Conservation (phyloP, 495 filamentous ascomycete genomes). For the Penicillium tannophilum region DNA sequence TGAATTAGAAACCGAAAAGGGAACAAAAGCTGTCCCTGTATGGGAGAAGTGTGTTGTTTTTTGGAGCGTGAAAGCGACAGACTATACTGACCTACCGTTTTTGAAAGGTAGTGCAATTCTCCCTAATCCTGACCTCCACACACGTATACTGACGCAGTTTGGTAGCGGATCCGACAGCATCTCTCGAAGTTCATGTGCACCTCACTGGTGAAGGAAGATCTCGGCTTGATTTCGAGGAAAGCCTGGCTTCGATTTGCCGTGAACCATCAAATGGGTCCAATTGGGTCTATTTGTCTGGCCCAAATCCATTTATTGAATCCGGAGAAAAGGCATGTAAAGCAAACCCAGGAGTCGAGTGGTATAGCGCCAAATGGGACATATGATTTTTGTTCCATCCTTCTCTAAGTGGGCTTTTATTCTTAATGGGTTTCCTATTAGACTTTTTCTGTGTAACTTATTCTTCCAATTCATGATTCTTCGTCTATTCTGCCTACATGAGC, state of each 20-base stretch:
- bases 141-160: slow-evolving; percentile 6
- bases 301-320: slow-evolving; percentile 10
- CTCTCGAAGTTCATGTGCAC: slow-evolving; percentile 11
- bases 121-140: not conserved
- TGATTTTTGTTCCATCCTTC: not conserved
- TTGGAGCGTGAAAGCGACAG: slow-evolving; percentile 10
- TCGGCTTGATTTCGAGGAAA: slow-evolving; percentile 9
- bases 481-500: no score
- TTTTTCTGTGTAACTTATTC: no score
- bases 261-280: not conserved
- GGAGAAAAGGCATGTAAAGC: slow-evolving; percentile 13
- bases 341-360: slow-evolving; percentile 10
- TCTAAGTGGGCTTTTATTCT: not conserved
- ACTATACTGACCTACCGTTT: slow-evolving; percentile 9
- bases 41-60: slow-evolving; percentile 12
- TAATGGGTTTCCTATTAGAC: not conserved
- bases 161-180: slow-evolving; percentile 10
- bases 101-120: slow-evolving; percentile 7
- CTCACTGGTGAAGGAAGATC: slow-evolving; percentile 8
- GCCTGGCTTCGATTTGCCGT: slow-evolving; percentile 3
- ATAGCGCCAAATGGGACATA: slow-evolving; percentile 9
- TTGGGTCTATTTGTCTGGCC: slow-evolving; percentile 15
- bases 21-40: slow-evolving; percentile 3
- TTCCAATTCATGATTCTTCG: no score
- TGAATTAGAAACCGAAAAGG: not conserved